Evolutionary conservation across 257 asterid species (phyloP).

Genomic region (Dorcoceras hygrometricum): DNA sequence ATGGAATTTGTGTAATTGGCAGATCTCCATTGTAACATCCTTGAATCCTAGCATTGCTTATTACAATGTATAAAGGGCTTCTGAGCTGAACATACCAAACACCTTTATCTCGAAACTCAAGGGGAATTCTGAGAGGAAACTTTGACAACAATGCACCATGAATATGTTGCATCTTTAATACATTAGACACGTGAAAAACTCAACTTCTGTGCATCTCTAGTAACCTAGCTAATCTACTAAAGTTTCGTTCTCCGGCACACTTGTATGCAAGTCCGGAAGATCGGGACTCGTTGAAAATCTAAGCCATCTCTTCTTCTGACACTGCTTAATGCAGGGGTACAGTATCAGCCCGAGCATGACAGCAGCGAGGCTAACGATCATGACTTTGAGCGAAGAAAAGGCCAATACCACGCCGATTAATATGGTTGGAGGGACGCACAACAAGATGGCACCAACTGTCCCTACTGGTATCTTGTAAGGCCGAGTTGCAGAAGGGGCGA

Average conservation of each 20-base stretch:
- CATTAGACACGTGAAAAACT: neutral
- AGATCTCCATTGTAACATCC: neutral
- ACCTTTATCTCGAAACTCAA: neutral
- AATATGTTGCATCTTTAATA: neutral
- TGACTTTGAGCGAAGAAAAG: constrained; percentile 43
- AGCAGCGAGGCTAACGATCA: constrained; percentile 45
- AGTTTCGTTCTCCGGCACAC: constrained; percentile 21
- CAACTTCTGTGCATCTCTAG: neutral
- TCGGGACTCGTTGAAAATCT: constrained; percentile 44
- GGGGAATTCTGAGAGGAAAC: neutral
- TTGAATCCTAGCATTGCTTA: neutral
- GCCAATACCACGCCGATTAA: constrained; percentile 47
- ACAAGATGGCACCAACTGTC: constrained; percentile 41
- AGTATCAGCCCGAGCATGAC: constrained; percentile 44
- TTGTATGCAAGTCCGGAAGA: constrained; percentile 46
- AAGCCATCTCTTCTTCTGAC: constrained; percentile 56
- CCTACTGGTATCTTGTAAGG: constrained; percentile 69
- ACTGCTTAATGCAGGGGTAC: constrained; percentile 47
- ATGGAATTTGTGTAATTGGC: neutral
- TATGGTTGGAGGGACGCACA: constrained; percentile 56
- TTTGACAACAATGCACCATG: neutral
- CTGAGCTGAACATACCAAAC: neutral
- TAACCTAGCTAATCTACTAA: constrained; percentile 12
- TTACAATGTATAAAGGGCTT: neutral
- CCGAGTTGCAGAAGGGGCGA: constrained; percentile 43